Evolutionary conservation across 106 monocot species (phyloP).

Genomic region (Iris macrosiphon): DNA sequence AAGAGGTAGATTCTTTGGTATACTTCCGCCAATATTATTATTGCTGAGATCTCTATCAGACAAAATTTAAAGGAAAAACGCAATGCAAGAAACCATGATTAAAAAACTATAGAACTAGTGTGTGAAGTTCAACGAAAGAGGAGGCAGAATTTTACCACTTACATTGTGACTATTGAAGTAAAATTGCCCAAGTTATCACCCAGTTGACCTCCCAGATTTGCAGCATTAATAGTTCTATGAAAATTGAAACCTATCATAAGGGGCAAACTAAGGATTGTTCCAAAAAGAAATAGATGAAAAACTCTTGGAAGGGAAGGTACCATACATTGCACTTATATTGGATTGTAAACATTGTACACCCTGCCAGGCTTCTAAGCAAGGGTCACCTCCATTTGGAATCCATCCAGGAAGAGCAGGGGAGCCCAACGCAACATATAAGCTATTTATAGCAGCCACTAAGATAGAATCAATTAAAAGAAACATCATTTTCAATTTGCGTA

Average conservation of each 20-base stretch:
- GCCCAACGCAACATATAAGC: constrained; percentile 70
- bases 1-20: constrained; percentile 78
- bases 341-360: constrained; percentile 73
- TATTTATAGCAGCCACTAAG: constrained; percentile 89
- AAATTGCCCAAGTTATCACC: constrained; percentile 72
- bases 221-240: constrained; percentile 68
- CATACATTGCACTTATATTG: constrained; percentile 86
- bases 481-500: no score
- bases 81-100: not conserved
- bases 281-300: not conserved
- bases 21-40: constrained; percentile 89
- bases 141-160: constrained; percentile 27
- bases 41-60: constrained; percentile 86
- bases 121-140: not conserved
- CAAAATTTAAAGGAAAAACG: constrained; percentile 11
- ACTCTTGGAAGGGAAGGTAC: constrained; percentile 12
- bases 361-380: constrained; percentile 79
- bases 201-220: constrained; percentile 85
- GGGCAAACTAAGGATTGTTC: not conserved
- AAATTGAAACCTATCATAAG: constrained; percentile 7
- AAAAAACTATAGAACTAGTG: not conserved
- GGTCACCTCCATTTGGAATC: constrained; percentile 82
- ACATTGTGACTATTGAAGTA: constrained; percentile 74
- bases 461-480: constrained; percentile 11
- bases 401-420: constrained; percentile 89